Conservation (phyloP, 345 rosid genomes). For the Odontarrhena argentea region DNA sequence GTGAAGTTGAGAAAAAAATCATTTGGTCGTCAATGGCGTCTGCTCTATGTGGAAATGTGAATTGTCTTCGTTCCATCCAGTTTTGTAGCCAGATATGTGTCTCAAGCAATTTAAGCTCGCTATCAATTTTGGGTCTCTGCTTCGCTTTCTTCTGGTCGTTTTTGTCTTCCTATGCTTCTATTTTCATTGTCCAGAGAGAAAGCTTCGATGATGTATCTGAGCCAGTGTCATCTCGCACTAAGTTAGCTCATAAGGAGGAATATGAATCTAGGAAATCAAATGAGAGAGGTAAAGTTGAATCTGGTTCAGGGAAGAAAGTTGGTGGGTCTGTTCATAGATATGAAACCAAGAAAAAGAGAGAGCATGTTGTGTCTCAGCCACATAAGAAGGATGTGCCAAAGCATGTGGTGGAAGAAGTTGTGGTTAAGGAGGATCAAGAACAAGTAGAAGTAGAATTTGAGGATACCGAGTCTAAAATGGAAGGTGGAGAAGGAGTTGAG, state of each 20-base stretch:
- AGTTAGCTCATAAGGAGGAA: constrained; percentile 35
- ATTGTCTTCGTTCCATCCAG: no score
- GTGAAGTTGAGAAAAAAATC: no score
- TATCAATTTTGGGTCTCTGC: constrained; percentile 85
- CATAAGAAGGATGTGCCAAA: constrained; percentile 43
- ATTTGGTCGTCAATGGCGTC: no score
- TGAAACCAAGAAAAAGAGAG: constrained; percentile 50
- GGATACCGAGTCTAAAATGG: constrained; percentile 48
- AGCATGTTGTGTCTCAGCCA: constrained; percentile 43
- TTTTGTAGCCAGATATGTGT: no score
- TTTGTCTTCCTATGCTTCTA: constrained; percentile 66
- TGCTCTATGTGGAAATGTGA: no score
- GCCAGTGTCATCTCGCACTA: constrained; percentile 58
- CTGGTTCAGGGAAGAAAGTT: constrained; percentile 47
- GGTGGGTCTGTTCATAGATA: constrained; percentile 54
- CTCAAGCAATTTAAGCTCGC: no score
- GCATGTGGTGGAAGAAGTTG: constrained; percentile 40
- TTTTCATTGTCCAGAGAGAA: constrained; percentile 61
- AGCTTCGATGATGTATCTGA: constrained; percentile 91
- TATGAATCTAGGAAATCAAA: constrained; percentile 40
- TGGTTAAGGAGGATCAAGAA: constrained; percentile 45
- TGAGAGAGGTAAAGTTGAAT: constrained; percentile 40
- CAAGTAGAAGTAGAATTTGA: constrained; percentile 53
- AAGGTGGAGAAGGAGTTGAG: constrained; percentile 48
- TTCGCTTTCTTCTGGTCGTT: constrained; percentile 81